These are phyloP conservation scores for Carex sylvatica DNA, from an alignment of 202 grass and related monocot species.

Conservation along the genomic window DNA sequence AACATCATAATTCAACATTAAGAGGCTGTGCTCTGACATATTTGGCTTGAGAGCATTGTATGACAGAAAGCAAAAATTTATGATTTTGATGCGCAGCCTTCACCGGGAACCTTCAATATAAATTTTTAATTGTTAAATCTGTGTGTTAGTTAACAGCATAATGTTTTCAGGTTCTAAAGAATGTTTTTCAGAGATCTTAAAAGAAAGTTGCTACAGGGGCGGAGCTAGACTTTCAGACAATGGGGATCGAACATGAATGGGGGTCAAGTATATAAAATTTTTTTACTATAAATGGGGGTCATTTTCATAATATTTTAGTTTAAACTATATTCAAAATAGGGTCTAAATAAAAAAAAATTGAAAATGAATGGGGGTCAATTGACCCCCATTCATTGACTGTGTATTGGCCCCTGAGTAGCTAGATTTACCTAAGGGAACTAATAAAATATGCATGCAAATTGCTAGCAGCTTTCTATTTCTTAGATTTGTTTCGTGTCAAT, in stretches of 20 bases:
- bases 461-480: background rate
- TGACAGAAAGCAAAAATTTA: too few species aligned
- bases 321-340: too few species aligned
- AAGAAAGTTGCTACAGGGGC: background rate
- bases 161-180: background rate
- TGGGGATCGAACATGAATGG: too few species aligned
- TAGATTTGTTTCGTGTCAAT: background rate
- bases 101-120: background rate
- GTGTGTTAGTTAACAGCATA: background rate
- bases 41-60: too few species aligned
- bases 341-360: too few species aligned
- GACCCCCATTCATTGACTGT: too few species aligned
- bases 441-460: background rate
- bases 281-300: too few species aligned
- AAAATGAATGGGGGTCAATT: too few species aligned
- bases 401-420: too few species aligned
- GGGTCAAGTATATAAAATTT: too few species aligned
- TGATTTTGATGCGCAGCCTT: background rate
- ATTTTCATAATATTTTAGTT: too few species aligned
- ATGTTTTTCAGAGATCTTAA: background rate
- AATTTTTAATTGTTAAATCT: background rate
- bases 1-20: background rate
- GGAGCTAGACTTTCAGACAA: too few species aligned
- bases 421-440: background rate
- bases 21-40: background rate